Percentiles rank a stretch among this genome's conserved stretches.
Evolutionary conservation across 345 rosid genomes (phyloP).

Genomic region (Odontarrhena argentea): DNA sequence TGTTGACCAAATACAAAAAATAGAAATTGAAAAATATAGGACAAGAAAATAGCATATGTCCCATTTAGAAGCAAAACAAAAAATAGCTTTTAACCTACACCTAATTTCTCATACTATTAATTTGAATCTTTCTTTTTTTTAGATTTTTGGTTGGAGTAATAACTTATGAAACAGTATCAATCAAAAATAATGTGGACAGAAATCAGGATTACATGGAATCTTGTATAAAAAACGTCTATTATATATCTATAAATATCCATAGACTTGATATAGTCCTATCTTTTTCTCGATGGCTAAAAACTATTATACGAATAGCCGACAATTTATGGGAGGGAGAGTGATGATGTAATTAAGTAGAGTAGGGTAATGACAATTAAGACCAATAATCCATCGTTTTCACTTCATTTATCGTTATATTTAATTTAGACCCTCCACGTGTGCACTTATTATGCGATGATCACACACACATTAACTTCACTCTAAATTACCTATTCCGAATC

Average conservation of each 20-base stretch:
- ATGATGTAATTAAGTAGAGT: conserved; percentile 15
- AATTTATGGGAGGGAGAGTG: conserved; percentile 22
- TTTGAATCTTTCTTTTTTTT: too few relatives aligned
- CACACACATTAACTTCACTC: conserved; percentile 3
- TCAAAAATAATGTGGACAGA: too few relatives aligned
- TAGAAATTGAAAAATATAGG: too few relatives aligned
- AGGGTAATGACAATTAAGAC: conserved; percentile 26
- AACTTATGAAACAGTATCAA: too few relatives aligned
- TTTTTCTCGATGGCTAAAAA: not conserved
- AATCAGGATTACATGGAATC: too few relatives aligned
- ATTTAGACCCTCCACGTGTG: conserved; percentile 28
- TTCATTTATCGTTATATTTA: conserved; percentile 17
- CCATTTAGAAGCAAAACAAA: too few relatives aligned
- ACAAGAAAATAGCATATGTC: too few relatives aligned
- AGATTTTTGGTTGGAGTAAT: too few relatives aligned
- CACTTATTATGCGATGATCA: conserved; percentile 23
- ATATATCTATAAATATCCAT: not conserved
- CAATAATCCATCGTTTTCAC: conserved; percentile 30
- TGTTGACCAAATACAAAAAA: too few relatives aligned
- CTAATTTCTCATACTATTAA: too few relatives aligned
- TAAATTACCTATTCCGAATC: conserved; percentile 4
- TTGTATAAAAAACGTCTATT: not conserved
- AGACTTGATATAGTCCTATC: not conserved
- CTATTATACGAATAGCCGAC: conserved; percentile 23
- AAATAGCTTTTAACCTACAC: too few relatives aligned